Conservation (phyloP, 2,329 filamentous ascomycete genomes). For the Alternaria triticimaculans region DNA sequence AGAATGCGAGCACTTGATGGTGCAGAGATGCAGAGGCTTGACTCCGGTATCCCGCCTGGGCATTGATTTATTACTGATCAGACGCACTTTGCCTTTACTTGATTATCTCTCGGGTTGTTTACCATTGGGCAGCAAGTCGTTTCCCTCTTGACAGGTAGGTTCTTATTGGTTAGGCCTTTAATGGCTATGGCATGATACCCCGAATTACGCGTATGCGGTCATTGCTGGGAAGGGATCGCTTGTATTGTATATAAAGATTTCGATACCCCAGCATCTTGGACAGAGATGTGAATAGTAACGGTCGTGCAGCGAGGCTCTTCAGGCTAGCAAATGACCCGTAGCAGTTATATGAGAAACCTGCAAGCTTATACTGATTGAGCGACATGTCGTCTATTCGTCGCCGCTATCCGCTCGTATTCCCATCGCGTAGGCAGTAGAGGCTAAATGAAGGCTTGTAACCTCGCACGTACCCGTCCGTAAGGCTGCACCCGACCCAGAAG, state of each 20-base stretch:
- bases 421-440: conserved; percentile 11
- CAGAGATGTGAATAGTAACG: neutral
- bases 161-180: conserved; percentile 6
- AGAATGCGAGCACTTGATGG: conserved; percentile 23
- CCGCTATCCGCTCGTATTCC: neutral
- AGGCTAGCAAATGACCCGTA: conserved; percentile 13
- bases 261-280: conserved; percentile 7
- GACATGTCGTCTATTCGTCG: neutral
- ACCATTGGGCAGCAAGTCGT: neutral
- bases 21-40: neutral
- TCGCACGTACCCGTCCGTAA: conserved; percentile 12
- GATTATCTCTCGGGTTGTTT: neutral
- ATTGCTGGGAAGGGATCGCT: neutral
- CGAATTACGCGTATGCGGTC: conserved; percentile 11
- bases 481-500: conserved; percentile 18
- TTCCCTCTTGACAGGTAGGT: conserved; percentile 6
- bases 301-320: conserved; percentile 4
- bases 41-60: neutral
- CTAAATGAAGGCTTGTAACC: conserved; percentile 17
- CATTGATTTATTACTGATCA: neutral
- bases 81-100: conserved; percentile 6
- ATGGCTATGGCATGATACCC: conserved; percentile 24
- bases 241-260: neutral
- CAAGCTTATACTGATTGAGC: conserved; percentile 1
- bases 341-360: conserved; percentile 8